Evolutionary conservation across 2,329 filamentous ascomycete genomes (phyloP).

Genomic region (Trichophyton schoenleinii): DNA sequence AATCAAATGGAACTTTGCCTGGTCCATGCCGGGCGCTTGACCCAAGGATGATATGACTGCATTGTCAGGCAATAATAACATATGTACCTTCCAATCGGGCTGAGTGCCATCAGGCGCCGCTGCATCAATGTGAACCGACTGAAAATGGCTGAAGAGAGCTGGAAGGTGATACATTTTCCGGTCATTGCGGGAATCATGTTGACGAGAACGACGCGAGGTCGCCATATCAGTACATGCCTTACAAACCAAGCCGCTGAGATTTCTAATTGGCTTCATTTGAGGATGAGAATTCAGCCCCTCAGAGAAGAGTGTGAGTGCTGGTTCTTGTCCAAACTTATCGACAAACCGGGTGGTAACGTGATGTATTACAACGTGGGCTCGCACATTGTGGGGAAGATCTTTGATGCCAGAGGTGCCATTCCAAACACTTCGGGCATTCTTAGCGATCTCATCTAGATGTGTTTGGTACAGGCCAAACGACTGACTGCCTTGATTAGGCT

Average conservation of each 20-base stretch:
- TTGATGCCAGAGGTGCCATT: conserved; percentile 46
- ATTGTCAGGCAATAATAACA: conserved; percentile 48
- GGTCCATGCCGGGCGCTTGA: conserved; percentile 44
- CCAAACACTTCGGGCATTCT: conserved; percentile 51
- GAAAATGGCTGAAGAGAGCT: conserved; percentile 27
- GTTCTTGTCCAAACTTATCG: conserved; percentile 44
- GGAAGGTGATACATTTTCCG: conserved; percentile 20
- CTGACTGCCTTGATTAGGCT: conserved; percentile 16
- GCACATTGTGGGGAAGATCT: conserved; percentile 49
- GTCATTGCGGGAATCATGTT: conserved; percentile 12
- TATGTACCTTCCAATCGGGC: conserved; percentile 47
- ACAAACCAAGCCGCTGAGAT: conserved; percentile 43
- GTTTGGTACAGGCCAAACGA: conserved; percentile 35
- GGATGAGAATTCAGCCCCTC: conserved; percentile 46
- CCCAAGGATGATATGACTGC: conserved; percentile 25
- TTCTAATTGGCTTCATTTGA: conserved; percentile 45
- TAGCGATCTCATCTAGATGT: conserved; percentile 43
- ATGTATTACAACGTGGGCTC: conserved; percentile 52
- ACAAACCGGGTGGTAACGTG: conserved; percentile 49
- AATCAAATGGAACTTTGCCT: conserved; percentile 41
- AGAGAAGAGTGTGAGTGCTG: conserved; percentile 47
- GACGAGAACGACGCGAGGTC: conserved; percentile 10
- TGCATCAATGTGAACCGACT: conserved; percentile 25
- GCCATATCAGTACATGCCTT: conserved; percentile 35
- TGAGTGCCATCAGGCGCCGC: conserved; percentile 15